Percentiles rank a stretch among this genome's conserved stretches.
Evolutionary conservation across 2,329 filamentous ascomycete species (phyloP).

Genomic region (Epichloe sibirici): DNA sequence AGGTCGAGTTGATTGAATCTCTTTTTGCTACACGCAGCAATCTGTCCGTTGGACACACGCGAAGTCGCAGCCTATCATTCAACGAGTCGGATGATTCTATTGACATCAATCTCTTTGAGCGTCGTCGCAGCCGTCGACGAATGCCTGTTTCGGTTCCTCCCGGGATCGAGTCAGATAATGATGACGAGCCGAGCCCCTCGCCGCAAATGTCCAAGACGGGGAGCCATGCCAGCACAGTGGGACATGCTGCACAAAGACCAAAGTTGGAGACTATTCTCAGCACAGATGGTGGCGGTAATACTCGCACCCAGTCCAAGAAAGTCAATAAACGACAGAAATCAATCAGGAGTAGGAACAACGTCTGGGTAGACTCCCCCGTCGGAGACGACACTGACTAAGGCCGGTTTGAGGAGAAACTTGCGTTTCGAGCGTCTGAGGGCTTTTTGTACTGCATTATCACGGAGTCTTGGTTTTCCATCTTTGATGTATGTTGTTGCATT

Average conservation of each 20-base stretch:
- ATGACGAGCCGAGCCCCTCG: slow-evolving; percentile 17
- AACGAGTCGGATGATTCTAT: slow-evolving; percentile 23
- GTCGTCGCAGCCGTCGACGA: slow-evolving; percentile 15
- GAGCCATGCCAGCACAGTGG: slow-evolving; percentile 15
- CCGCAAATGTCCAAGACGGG: slow-evolving; percentile 13
- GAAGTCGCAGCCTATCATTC: slow-evolving; percentile 26
- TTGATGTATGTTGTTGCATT: slow-evolving; percentile 8
- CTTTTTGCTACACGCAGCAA: slow-evolving; percentile 23
- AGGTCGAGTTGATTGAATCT: slow-evolving; percentile 32
- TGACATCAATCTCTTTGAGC: slow-evolving; percentile 17
- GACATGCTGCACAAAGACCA: slow-evolving; percentile 28
- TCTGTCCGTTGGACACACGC: slow-evolving; percentile 19
- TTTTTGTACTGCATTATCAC: neutral
- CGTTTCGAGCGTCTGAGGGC: neutral
- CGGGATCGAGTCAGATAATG: slow-evolving; percentile 21
- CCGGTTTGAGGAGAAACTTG: neutral
- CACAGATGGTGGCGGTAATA: slow-evolving; percentile 21
- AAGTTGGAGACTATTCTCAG: slow-evolving; percentile 36
- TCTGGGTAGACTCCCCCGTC: slow-evolving; percentile 21
- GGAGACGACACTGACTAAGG: slow-evolving; percentile 24
- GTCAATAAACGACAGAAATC: slow-evolving; percentile 19
- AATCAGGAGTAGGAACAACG: slow-evolving; percentile 14
- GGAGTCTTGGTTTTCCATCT: slow-evolving; percentile 3
- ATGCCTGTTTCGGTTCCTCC: slow-evolving; percentile 18
- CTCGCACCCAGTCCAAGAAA: slow-evolving; percentile 17